phyloP scores from a whole-genome alignment of 306 rosid genomes.

The Castanopsis chinensis region DNA sequence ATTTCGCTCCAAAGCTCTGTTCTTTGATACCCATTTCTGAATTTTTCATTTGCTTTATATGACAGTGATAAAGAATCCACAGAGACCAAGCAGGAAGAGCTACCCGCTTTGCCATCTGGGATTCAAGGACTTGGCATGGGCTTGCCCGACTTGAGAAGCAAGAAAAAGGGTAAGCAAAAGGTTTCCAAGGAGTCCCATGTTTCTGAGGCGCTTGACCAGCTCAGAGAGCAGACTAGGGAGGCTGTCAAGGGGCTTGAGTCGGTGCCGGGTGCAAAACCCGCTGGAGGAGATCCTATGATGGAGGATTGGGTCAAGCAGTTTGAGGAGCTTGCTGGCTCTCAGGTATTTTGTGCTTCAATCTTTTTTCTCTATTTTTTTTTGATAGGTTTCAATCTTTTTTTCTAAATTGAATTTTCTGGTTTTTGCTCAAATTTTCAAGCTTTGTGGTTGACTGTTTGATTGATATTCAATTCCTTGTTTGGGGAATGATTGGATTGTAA shows the following conservation, averaged over 20 bases:
- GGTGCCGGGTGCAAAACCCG: conserved; percentile 34
- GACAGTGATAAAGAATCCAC: conserved; percentile 35
- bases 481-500: background rate
- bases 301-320: conserved; percentile 99
- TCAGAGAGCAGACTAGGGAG: conserved; percentile 79
- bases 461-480: background rate
- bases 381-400: background rate
- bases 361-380: no score
- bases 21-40: background rate
- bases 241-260: conserved; percentile 77
- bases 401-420: background rate
- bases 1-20: background rate
- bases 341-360: conserved; percentile 38
- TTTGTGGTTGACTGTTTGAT: background rate
- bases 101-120: conserved; percentile 48
- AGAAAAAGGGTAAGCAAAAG: conserved; percentile 77
- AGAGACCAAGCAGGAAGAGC: conserved; percentile 36
- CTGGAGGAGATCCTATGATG: conserved; percentile 48
- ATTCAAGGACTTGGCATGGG: conserved; percentile 89
- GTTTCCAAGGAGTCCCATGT: conserved; percentile 72
- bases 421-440: background rate
- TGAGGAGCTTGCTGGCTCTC: conserved; percentile 75
- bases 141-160: conserved; percentile 69
- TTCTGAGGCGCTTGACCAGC: conserved; percentile 74
- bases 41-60: background rate